phyloP scores from a whole-genome alignment of 2,329 filamentous ascomycete genomes.

The Paramyrothecium sp. region DNA sequence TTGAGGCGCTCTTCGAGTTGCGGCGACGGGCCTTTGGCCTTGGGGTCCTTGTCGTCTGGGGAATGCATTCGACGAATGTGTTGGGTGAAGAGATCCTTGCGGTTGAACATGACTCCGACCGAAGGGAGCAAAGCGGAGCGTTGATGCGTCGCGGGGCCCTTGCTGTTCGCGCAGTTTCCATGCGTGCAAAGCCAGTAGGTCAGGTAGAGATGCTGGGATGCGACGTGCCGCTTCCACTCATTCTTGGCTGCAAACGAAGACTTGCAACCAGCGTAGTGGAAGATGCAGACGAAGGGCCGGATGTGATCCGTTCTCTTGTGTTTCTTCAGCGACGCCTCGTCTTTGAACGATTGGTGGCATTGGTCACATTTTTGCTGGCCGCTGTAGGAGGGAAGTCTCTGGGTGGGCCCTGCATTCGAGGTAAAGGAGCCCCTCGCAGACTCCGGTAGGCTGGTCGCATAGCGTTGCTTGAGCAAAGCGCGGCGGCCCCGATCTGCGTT shows the following conservation, averaged over 20 bases:
- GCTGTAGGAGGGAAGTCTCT: constrained; percentile 8
- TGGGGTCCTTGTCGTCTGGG: constrained; percentile 40
- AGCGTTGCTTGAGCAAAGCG: neutral
- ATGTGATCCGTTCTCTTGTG: constrained; percentile 54
- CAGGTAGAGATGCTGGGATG: constrained; percentile 74
- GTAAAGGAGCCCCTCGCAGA: constrained; percentile 2
- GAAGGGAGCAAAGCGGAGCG: constrained; percentile 27
- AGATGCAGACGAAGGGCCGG: constrained; percentile 72
- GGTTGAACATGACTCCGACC: constrained; percentile 73
- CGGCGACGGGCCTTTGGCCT: constrained; percentile 28
- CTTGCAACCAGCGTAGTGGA: constrained; percentile 72
- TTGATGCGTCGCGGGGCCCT: constrained; percentile 15
- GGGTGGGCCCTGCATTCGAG: neutral
- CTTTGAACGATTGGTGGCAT: constrained; percentile 36
- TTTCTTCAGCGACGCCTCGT: constrained; percentile 41
- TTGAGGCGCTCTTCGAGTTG: constrained; percentile 55
- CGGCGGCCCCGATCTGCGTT: neutral
- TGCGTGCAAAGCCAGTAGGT: constrained; percentile 75
- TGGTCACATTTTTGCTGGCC: constrained; percentile 11
- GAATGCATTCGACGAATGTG: constrained; percentile 86
- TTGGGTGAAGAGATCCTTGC: constrained; percentile 88
- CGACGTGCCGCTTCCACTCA: constrained; percentile 91
- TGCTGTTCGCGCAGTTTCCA: constrained; percentile 47
- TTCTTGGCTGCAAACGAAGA: constrained; percentile 80
- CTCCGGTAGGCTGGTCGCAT: neutral